These are phyloP conservation scores for Penicillium aurantiogriseum DNA, from an alignment of 2,329 filamentous ascomycete species.

Conservation along the genomic window DNA sequence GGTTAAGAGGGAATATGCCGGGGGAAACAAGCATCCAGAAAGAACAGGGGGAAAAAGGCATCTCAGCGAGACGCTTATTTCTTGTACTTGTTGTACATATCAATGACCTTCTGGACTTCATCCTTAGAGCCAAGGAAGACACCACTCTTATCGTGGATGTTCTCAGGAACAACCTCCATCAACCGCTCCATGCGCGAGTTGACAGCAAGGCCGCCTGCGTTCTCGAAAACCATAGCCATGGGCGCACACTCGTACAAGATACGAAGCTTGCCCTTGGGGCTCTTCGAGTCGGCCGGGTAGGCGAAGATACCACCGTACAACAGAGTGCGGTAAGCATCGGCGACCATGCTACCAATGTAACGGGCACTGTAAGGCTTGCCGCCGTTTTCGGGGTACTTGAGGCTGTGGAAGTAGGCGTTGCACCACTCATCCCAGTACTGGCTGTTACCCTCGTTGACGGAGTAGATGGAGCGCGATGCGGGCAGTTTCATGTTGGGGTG, in stretches of 20 bases:
- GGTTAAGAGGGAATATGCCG: slow-evolving; percentile 1
- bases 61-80: slow-evolving; percentile 23
- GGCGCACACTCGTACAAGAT: slow-evolving; percentile 98
- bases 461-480: slow-evolving; percentile 81
- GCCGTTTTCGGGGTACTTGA: slow-evolving; percentile 74
- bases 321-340: slow-evolving; percentile 92
- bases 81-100: slow-evolving; percentile 62
- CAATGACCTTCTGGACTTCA: slow-evolving; percentile 93
- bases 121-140: slow-evolving; percentile 96
- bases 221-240: slow-evolving; percentile 99
- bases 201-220: slow-evolving; percentile 90
- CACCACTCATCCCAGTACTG: slow-evolving; percentile 91
- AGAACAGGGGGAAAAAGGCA: neutral
- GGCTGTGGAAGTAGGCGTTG: slow-evolving; percentile 80
- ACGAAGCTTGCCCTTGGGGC: slow-evolving; percentile 93
- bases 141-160: slow-evolving; percentile 92
- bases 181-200: slow-evolving; percentile 89
- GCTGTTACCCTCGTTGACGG: slow-evolving; percentile 97
- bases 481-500: slow-evolving; percentile 93
- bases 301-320: slow-evolving; percentile 97
- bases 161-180: slow-evolving; percentile 81
- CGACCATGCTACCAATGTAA: slow-evolving; percentile 98
- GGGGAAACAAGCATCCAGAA: slow-evolving; percentile 3
- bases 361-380: slow-evolving; percentile 87
- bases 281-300: slow-evolving; percentile 97